Evolutionary conservation across 768 basidiomycete species (phyloP), one percentile per base, ranked within the genome.

Genomic region (Lactarius sp.): DNA sequence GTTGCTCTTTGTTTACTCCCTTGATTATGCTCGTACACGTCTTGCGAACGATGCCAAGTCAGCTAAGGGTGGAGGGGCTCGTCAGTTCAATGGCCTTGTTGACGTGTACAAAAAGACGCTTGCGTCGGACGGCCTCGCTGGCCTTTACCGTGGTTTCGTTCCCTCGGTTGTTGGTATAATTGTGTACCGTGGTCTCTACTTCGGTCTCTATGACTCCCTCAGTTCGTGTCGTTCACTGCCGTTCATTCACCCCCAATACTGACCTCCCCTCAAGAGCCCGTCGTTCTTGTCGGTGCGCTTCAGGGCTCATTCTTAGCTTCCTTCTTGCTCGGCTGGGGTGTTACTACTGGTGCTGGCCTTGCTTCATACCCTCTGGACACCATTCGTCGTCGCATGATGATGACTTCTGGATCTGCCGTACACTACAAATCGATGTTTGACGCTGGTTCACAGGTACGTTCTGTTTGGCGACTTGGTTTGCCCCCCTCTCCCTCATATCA

Each of bases 321-420:
- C 57, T 99, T 98, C 87, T 74, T 80, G 72, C 93, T 98, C 73
- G 95, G 96, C 72, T 98, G 96, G 96, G 92, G 90, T 87, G 96
- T 98, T 74, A 99, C 97, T 72, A 94, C 93, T 73, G 94, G 92
- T 87, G 94, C 96, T 78, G 96, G 96, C 85, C 90, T 98, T 79
- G 95, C 95, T 75, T 98, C 97, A 16, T 94, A 94, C 74, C 92
- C 92, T 77, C 84, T 93, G 60, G 92, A 94, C 74, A 94, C 92
- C 62, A 93, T 94, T 71, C 91, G 96, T 88, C 95, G 97, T 88
- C 94, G 97, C 71, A 99, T 99, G 97, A 99, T 99, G 97, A 98
- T 98, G 96, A 98, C 97, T 42, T 98, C 96, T 27, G 97, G 96
- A 71, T 88, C 86, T 72, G 84, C 85, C 72, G 86, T 89, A 66